These are phyloP conservation scores for Myriosclerotinia curreyana DNA, from an alignment of 2,329 filamentous ascomycete genomes.

Conservation along the genomic window DNA sequence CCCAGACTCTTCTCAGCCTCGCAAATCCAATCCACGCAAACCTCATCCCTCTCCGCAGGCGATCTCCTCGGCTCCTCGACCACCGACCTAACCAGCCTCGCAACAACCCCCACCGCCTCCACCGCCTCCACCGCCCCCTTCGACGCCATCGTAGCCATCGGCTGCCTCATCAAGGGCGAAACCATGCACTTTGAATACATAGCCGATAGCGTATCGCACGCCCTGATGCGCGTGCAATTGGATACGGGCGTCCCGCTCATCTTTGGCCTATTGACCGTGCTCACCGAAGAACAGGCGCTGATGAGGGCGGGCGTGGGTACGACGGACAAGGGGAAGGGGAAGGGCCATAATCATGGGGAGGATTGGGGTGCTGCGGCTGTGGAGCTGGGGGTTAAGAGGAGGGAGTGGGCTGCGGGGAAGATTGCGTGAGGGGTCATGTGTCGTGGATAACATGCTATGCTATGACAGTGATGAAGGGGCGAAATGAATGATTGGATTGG, in stretches of 20 bases:
- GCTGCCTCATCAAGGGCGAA: slow-evolving; percentile 95
- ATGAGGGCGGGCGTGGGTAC: slow-evolving; percentile 69
- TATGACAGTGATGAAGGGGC: background rate
- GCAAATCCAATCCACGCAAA: slow-evolving; percentile 70
- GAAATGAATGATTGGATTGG: slow-evolving; percentile 7
- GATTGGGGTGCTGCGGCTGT: slow-evolving; percentile 96
- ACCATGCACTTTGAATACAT: slow-evolving; percentile 99
- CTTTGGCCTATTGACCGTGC: slow-evolving; percentile 85
- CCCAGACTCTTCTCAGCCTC: slow-evolving; percentile 77
- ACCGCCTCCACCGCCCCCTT: slow-evolving; percentile 61
- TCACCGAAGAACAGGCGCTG: slow-evolving; percentile 83
- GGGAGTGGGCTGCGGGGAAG: slow-evolving; percentile 63
- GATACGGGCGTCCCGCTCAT: slow-evolving; percentile 86
- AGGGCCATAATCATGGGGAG: slow-evolving; percentile 94
- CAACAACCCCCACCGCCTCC: slow-evolving; percentile 40
- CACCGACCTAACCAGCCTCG: slow-evolving; percentile 59
- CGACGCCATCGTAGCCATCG: slow-evolving; percentile 91
- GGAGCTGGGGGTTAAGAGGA: slow-evolving; percentile 86
- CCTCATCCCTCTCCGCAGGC: slow-evolving; percentile 62
- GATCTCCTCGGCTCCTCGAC: slow-evolving; percentile 71
- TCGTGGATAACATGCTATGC: background rate
- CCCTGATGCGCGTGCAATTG: slow-evolving; percentile 89
- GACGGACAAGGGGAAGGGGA: slow-evolving; percentile 49
- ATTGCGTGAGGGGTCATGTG: slow-evolving; percentile 26
- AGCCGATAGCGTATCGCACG: slow-evolving; percentile 82